Evolutionary conservation across 2,329 filamentous ascomycete species (phyloP), one percentile per base, ranked within the genome.

Genomic region (Aspergillus fischeri): DNA sequence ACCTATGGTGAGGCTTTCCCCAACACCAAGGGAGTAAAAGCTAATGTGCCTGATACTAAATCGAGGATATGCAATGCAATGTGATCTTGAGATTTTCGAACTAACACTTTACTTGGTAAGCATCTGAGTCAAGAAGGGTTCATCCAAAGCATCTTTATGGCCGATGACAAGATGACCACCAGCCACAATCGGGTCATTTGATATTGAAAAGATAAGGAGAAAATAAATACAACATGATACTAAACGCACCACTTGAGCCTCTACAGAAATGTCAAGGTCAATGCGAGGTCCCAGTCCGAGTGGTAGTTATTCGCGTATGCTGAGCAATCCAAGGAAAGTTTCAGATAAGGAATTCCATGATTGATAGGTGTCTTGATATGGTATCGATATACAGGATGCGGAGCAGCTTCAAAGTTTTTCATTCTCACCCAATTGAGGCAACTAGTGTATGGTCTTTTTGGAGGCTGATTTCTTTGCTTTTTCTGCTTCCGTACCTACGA

Each of bases 111-210:
- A 11, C 44, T 47, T 25, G 44, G 44, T 47, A 25, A 21, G 11
- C 44, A 47, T 24, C 44, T 47, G 21, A 47, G 21, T 24, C 44
- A 47, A 47, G 24, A 47, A 47, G 44, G 44, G 44, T 47, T 25
- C 44, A 47, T 47, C 20, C 10, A 24, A 27, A 27, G 44, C 44
- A 49, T 52, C 27, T 44, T 47, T 35, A 47, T 58, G 52, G 51
- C 27, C 32, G 55, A 49, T 57, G 59, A 61, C 56, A 49, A 52
- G 53, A 58, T 54, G 54, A 56, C 50, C 44, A 41, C 29, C 25
- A 27, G 28, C 21, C 27, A 27, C 24, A 55, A 51, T 61, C 60
- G 63, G 65, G 70, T 71, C 69, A 71, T 57, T 61, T 61, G 63
- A 60, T 58, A 47, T 29, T 55, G 41, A 60, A 58, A 55, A 28